phyloP scores from a whole-genome alignment of 75 land plant genomes.

The Selaginella moellendorffii region DNA sequence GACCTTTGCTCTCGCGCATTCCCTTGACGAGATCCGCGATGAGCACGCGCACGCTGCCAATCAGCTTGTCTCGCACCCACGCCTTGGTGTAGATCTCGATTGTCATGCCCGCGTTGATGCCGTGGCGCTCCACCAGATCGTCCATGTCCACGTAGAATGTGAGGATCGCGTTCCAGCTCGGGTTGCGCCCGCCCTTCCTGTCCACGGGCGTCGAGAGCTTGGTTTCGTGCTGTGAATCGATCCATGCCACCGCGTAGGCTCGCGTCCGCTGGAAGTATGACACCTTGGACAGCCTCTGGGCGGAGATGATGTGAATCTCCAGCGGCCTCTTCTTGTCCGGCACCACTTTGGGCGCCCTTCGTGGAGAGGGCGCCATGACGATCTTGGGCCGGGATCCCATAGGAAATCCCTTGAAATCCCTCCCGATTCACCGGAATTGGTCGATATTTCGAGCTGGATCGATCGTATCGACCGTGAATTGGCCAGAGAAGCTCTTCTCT shows the following conservation, averaged over 20 bases:
- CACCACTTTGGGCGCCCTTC: too few relatives aligned
- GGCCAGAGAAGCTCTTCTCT: too few relatives aligned
- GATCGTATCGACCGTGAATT: too few relatives aligned
- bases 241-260: neutral
- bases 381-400: too few relatives aligned
- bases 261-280: neutral
- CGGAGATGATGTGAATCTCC: conserved; percentile 4
- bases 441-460: too few relatives aligned
- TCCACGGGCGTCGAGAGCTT: neutral
- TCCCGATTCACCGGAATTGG: too few relatives aligned
- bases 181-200: conserved; percentile 1
- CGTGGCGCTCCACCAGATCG: neutral
- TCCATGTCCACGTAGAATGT: neutral
- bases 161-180: neutral
- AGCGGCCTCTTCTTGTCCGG: too few relatives aligned
- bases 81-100: neutral
- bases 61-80: neutral
- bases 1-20: neutral
- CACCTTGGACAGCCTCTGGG: conserved; percentile 3
- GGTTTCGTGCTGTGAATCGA: neutral
- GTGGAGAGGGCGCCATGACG: too few relatives aligned
- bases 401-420: too few relatives aligned
- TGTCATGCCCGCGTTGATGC: conserved; percentile 1
- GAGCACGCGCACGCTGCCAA: neutral
- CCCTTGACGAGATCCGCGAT: conserved; percentile 2